Evolutionary conservation across 148 eudicot genomes (phyloP), one percentile per base, ranked within the genome.

Genomic region (Rhododendron ovatum): DNA sequence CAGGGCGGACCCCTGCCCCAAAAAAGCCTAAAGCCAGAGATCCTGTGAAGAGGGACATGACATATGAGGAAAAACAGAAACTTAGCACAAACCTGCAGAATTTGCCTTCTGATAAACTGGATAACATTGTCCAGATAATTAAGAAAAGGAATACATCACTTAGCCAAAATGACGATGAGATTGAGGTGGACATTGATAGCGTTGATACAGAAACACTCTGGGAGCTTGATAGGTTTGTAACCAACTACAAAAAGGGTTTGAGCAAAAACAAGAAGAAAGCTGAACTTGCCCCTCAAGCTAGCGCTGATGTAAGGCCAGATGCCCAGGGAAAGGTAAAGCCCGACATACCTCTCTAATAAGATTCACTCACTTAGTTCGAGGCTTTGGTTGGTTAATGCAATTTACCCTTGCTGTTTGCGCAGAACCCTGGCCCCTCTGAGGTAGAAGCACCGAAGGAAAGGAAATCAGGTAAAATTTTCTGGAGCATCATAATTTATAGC

Each of bases 201-300:
- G 93, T 96, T 86, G 99, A 97, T 88, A 92, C 89, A 37, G 98
- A 97, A 85, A 97, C 99, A 67, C 93, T 97, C 43, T 97, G 99
- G 99, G 99, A 97, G 91, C 96, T 97, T 83, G 99, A 97, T 88
- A 94, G 98, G 87, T 95, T 94, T 84, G 92, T 97, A 37, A 92
- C 92, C 83, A 91, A 97, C 91, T 92, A 84, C 85, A 95, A 93
- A 87, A 97, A 95, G 94, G 90, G 88, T 87, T 81, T 93, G 88
- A 95, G 91, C 91, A 97, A 97, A 92, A 93, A 93, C 88, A 97
- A 93, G 89, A 93, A 90, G 86, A 92, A 83, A 84, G 88, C 91
- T 73, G 98, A 95, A 86, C 78, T 88, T 83, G 86, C 86, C 35
- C 39, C 30, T 88, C 89, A 92, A 81, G 92, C 48, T 78, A 83